Conservation (phyloP, 257 asterid species). For the Solanum chiquidenum region DNA sequence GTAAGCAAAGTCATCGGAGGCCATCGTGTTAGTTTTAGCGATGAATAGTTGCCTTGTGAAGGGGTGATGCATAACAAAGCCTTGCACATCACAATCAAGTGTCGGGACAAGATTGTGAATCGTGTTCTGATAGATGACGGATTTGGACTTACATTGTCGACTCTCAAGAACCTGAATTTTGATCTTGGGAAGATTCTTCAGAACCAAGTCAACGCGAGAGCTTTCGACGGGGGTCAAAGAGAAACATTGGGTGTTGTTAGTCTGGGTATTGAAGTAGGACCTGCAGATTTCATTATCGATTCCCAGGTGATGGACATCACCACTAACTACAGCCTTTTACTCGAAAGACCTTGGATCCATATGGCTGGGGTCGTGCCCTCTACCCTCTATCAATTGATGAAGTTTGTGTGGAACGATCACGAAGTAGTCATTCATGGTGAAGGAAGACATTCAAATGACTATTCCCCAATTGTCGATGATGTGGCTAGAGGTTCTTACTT, state of each 20-base stretch:
- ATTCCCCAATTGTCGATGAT: background rate
- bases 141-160: background rate
- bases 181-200: background rate
- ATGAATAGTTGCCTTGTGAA: background rate
- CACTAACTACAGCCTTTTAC: background rate
- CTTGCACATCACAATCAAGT: background rate
- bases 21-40: too few relatives aligned
- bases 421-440: background rate
- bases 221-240: background rate
- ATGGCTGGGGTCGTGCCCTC: background rate
- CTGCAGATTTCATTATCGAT: background rate
- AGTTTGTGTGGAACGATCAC: background rate
- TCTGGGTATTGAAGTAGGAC: background rate
- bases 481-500: background rate
- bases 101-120: too few relatives aligned
- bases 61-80: background rate
- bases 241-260: background rate
- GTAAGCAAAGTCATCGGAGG: background rate
- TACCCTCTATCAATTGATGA: background rate
- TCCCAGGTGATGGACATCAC: background rate
- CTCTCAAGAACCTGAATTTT: background rate
- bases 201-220: background rate
- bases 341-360: background rate
- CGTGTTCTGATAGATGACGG: too few relatives aligned
- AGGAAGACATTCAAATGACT: background rate